Base-by-base conservation (phyloP, 2,329 filamentous ascomycete species). In the Zymoseptoria ardabiliae region DNA sequence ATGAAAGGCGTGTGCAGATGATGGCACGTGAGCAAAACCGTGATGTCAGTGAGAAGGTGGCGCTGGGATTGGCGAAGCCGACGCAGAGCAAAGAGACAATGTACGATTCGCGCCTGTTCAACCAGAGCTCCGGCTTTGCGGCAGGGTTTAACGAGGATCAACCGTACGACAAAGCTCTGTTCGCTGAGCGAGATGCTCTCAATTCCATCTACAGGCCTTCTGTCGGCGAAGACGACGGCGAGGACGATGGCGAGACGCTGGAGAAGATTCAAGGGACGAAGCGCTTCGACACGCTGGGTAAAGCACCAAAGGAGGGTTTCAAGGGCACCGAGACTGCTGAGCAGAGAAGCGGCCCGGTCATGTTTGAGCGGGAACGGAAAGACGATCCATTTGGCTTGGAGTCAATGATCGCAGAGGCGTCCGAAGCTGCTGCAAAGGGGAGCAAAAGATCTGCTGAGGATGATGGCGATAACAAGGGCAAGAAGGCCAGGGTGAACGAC, bases 91-190 rank as follows among this genome's bases (percentile, higher is more conserved):
- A 88, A 58, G 94, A 99, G 74, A 87, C 89, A 22, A 97, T 97
- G 94, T 99, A 95, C 78, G 94, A 99, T 77, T 95, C 91, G 2
- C 83, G 94, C 49, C 77, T 99, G 28, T 99, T 99, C 77, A 97
- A 97, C 76, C 91, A 96, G 76, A 88, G 86, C 5, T 92, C 89
- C 68, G 94, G 94, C 0, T 95, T 99, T 72, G 88, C 91, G 67
- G 69, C 70, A 5, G 94, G 93, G 0, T 91, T 97, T 81, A 99
- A 99, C 74, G 94, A 99, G 74, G 94, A 99, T 74, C 94, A 99
- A 71, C 86, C 87, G 0, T 99, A 97, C 77, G 94, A 97, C 74
- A 97, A 97, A 76, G 94, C 94, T 20, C 79, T 99, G 7, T 99
- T 99, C 73, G 92, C 92, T 0, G 93, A 94, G 13, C 91, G 97